Percentiles rank a stretch among this genome's conserved stretches.
Conservation (phyloP, 192 early-diverging fungal genomes). For the Coemansia sp. region DNA sequence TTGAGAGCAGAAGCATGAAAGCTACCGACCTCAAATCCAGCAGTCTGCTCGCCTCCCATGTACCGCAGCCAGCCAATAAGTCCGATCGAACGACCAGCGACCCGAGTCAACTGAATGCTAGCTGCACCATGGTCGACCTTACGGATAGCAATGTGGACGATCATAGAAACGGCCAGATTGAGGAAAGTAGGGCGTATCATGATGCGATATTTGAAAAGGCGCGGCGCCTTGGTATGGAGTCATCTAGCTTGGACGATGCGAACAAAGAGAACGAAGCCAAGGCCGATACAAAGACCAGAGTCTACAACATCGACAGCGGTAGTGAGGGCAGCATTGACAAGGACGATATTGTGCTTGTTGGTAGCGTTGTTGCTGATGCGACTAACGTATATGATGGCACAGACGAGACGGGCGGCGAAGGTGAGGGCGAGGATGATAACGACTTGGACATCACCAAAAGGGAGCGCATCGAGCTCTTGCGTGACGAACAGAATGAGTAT, state of each 20-base stretch:
- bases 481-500: constrained; percentile 64
- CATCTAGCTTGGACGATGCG: background rate
- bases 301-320: constrained; percentile 20
- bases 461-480: constrained; percentile 27
- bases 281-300: background rate
- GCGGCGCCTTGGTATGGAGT: constrained; percentile 10
- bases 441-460: constrained; percentile 25
- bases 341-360: background rate
- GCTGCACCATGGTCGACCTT: background rate
- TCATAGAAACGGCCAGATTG: background rate
- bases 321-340: constrained; percentile 12
- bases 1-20: background rate
- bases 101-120: background rate
- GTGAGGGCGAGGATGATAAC: constrained; percentile 38
- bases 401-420: background rate
- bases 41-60: background rate
- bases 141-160: background rate
- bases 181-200: background rate
- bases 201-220: constrained; percentile 31
- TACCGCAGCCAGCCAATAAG: background rate
- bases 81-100: background rate
- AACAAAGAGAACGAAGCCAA: background rate
- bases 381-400: background rate
- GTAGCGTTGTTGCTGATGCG: background rate
- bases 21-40: constrained; percentile 1